phyloP scores from a whole-genome alignment of 805 yeast species.

The Monosporozyma yasuniensis region DNA sequence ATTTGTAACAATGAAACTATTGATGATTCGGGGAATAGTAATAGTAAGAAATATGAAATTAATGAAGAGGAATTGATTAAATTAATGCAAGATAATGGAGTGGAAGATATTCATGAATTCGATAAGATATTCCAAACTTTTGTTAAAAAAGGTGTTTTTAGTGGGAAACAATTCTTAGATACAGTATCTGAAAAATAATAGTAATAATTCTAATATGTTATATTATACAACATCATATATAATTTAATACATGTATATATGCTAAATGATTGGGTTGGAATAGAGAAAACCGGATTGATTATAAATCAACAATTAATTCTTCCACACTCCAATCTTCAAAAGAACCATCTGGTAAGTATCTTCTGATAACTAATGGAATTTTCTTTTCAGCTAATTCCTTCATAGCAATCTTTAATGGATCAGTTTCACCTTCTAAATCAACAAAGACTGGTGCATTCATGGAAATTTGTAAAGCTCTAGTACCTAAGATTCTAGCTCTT shows the following conservation, averaged over 20 bases:
- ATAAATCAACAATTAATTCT: conserved; percentile 83
- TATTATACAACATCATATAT: conserved; percentile 1
- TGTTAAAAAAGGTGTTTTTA: conserved; percentile 44
- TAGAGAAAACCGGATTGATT: conserved; percentile 7
- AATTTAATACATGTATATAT: background rate
- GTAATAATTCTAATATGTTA: background rate
- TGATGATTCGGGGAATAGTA: background rate
- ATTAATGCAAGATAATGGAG: conserved; percentile 40
- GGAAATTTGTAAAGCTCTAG: conserved; percentile 93
- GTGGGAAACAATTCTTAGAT: conserved; percentile 55
- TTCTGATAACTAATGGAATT: conserved; percentile 89
- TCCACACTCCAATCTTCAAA: conserved; percentile 99
- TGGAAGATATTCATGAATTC: conserved; percentile 36
- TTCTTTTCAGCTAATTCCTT: conserved; percentile 91
- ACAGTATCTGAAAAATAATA: conserved; percentile 30
- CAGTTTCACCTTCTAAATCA: conserved; percentile 98
- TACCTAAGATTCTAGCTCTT: conserved; percentile 94
- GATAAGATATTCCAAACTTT: conserved; percentile 47
- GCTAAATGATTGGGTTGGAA: background rate
- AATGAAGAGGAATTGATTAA: conserved; percentile 42
- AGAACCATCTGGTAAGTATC: conserved; percentile 94
- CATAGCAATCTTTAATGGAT: conserved; percentile 95
- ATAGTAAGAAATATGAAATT: conserved; percentile 20
- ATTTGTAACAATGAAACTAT: conserved; percentile 33
- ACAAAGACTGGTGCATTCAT: conserved; percentile 98